Percentiles rank a stretch among this genome's conserved stretches.
Conservation (phyloP, 208 protist species). For the Acanthamoeba sp. region DNA sequence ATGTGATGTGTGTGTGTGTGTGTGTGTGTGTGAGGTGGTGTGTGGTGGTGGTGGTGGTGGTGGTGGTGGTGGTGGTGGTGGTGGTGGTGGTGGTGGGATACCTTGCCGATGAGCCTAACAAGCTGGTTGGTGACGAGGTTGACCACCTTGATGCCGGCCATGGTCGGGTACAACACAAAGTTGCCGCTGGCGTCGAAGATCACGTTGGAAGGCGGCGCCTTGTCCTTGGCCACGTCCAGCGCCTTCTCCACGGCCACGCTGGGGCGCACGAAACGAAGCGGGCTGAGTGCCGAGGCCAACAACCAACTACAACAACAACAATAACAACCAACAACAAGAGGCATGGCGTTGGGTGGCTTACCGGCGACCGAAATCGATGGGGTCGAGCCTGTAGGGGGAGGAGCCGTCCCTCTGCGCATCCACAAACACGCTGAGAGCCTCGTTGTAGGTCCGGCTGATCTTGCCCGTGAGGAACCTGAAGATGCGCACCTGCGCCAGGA, state of each 20-base stretch:
- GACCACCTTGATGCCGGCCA: constrained; percentile 93
- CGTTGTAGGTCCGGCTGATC: constrained; percentile 89
- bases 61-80: too few species aligned
- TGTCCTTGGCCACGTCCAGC: constrained; percentile 31
- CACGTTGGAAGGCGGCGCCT: constrained; percentile 79
- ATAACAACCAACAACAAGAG: too few species aligned
- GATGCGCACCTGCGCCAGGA: constrained; percentile 81
- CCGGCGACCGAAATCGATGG: constrained; percentile 93
- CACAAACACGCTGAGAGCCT: constrained; percentile 78
- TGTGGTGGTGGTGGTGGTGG: too few species aligned
- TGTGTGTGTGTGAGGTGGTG: too few species aligned
- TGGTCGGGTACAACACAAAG: constrained; percentile 92
- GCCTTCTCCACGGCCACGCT: constrained; percentile 54
- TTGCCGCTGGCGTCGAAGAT: constrained; percentile 92
- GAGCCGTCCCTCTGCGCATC: constrained; percentile 81
- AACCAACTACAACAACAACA: too few species aligned
- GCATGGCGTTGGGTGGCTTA: constrained; percentile 81
- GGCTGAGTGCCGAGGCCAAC: background rate
- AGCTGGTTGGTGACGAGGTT: constrained; percentile 89
- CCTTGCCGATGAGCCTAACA: constrained; percentile 78
- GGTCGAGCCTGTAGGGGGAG: constrained; percentile 87
- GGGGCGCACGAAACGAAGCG: background rate
- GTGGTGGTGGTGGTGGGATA: too few species aligned
- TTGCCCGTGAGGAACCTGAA: constrained; percentile 89
- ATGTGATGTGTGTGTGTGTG: too few species aligned